Conservation (phyloP, 495 filamentous ascomycete genomes). For the Cudoniella acicularis region DNA sequence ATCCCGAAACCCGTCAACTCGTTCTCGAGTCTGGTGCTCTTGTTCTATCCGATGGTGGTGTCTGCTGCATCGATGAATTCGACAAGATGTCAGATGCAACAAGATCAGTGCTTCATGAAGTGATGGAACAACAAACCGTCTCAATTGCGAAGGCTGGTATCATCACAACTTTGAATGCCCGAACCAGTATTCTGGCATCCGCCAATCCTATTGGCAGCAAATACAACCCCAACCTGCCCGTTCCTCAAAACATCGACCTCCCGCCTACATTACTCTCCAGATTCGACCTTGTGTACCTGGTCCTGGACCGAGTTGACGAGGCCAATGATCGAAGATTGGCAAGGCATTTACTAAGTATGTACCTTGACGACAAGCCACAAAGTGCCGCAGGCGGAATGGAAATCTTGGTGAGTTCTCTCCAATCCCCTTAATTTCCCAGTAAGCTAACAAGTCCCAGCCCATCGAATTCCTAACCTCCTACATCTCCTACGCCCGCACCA, state of each 20-base stretch:
- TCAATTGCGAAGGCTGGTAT: slow-evolving; percentile 98
- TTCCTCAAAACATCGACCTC: slow-evolving; percentile 96
- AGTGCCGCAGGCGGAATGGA: slow-evolving; percentile 67
- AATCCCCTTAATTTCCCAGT: not conserved
- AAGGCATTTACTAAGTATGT: slow-evolving; percentile 93
- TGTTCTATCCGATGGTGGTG: slow-evolving; percentile 91
- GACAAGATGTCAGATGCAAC: slow-evolving; percentile 99
- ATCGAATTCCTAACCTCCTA: slow-evolving; percentile 94
- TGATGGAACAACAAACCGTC: slow-evolving; percentile 99
- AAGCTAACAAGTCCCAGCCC: slow-evolving; percentile 46
- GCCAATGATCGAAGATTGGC: slow-evolving; percentile 81
- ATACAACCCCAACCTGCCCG: slow-evolving; percentile 92
- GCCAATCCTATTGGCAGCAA: slow-evolving; percentile 97
- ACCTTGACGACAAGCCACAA: slow-evolving; percentile 87
- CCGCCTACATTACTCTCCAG: slow-evolving; percentile 91
- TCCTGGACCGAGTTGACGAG: slow-evolving; percentile 91
- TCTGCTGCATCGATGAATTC: slow-evolving; percentile 99
- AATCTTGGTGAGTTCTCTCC: slow-evolving; percentile 62
- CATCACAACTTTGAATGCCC: slow-evolving; percentile 95
- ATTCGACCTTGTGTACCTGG: slow-evolving; percentile 95
- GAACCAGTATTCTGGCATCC: slow-evolving; percentile 90
- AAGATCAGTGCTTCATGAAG: slow-evolving; percentile 94
- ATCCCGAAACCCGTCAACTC: slow-evolving; percentile 89
- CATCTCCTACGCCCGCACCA: slow-evolving; percentile 92
- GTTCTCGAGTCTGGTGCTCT: slow-evolving; percentile 96